phyloP scores from a whole-genome alignment of 305 asterid species.

The Fraxinus sp. region DNA sequence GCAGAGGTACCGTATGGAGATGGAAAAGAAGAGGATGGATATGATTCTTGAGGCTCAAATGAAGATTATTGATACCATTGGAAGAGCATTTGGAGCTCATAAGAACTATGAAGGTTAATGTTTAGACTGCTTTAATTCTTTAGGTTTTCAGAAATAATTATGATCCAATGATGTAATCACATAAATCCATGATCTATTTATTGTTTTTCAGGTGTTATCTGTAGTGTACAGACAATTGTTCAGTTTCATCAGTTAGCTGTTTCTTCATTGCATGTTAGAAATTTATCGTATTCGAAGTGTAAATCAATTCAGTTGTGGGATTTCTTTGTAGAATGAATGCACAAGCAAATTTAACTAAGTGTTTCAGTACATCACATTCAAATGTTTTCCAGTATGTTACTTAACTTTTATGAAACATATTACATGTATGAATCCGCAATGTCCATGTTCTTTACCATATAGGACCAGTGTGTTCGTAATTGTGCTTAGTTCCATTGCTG shows the following conservation, averaged over 20 bases:
- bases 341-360: neutral
- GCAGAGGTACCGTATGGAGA: constrained; percentile 64
- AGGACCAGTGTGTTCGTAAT: neutral
- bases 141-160: constrained; percentile 4
- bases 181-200: neutral
- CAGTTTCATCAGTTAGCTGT: constrained; percentile 22
- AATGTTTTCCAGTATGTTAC: neutral
- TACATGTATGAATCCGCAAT: neutral
- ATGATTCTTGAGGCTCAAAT: constrained; percentile 81
- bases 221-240: constrained; percentile 26
- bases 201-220: neutral
- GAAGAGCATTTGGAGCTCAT: constrained; percentile 56
- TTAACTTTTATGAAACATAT: neutral
- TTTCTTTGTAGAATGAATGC: neutral
- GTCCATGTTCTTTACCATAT: neutral
- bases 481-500: neutral
- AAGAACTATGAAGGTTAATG: constrained; percentile 40
- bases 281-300: constrained; percentile 1
- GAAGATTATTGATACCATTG: constrained; percentile 64
- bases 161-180: constrained; percentile 25
- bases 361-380: neutral
- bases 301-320: neutral
- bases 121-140: constrained; percentile 1
- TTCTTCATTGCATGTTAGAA: constrained; percentile 3
- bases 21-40: constrained; percentile 83